Conservation (phyloP, 2,329 filamentous ascomycete species). For the Pezicula radicicola region DNA sequence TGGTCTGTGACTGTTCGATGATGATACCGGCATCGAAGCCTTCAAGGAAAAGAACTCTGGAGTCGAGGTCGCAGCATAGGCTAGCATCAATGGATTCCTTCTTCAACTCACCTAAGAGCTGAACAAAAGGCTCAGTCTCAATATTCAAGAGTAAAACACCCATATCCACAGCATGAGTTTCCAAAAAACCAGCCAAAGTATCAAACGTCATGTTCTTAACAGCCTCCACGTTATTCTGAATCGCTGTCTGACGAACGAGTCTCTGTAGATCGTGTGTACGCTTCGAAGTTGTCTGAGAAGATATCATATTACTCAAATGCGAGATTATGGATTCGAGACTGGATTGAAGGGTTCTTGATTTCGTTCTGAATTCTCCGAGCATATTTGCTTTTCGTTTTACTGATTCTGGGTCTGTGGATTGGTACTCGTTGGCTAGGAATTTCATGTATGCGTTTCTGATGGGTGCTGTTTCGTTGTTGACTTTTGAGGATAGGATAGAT, state of each 20-base stretch:
- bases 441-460: constrained; percentile 10
- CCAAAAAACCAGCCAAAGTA: constrained; percentile 12
- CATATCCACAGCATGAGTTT: constrained; percentile 16
- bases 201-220: constrained; percentile 21
- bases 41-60: constrained; percentile 16
- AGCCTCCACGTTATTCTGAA: constrained; percentile 22
- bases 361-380: constrained; percentile 13
- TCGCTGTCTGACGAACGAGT: constrained; percentile 21
- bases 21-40: constrained; percentile 20
- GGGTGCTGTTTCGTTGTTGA: constrained; percentile 7
- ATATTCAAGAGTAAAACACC: constrained; percentile 19
- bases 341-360: constrained; percentile 11
- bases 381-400: constrained; percentile 13
- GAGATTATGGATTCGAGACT: constrained; percentile 13
- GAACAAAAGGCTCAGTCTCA: constrained; percentile 9
- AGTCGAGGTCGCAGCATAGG: constrained; percentile 17
- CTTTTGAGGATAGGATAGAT: constrained; percentile 6
- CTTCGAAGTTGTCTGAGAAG: constrained; percentile 25
- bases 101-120: constrained; percentile 14
- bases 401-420: constrained; percentile 7
- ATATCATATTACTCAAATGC: constrained; percentile 22
- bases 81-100: constrained; percentile 4
- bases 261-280: constrained; percentile 25
- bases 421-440: constrained; percentile 11
- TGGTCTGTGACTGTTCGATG: constrained; percentile 14